Base-by-base conservation (phyloP, 2,329 filamentous ascomycete genomes). In the Aspergillus proliferans region DNA sequence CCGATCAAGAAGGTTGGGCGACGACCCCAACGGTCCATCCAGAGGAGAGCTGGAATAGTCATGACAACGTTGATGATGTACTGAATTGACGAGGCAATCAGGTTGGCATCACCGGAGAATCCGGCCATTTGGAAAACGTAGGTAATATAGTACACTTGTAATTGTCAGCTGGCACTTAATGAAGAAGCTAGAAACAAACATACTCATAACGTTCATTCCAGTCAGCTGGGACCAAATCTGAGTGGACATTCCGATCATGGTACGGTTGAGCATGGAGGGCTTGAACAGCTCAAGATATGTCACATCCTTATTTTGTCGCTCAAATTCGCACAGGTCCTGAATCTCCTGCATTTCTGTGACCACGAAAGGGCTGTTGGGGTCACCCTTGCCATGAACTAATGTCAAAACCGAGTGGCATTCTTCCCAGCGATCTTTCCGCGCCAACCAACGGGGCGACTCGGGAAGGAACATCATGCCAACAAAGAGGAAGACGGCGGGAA, bases 21-120 rank as follows among this genome's bases (percentile, higher is more conserved):
- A 54, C 87, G 86, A 43, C 88, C 88, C 82, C 85, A 88, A 48
- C 77, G 75, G 58, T 93, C 87, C 58, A 91, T 79, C 72, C 75
- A 91, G 49, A 91, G 69, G 21, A 92, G 76, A 1, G 87, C 87
- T 0, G 86, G 85, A 3, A 91, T 65, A 0, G 88, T 92, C 83
- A 88, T 87, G 46, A 84, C 52, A 1, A 92, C 87, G 65, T 91
- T 91, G 73, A 92, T 88, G 58, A 90, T 76, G 64, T 87, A 88
- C 61, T 87, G 82, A 53, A 88, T 87, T 8, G 80, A 82, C 15
- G 82, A 85, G 6, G 85, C 78, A 41, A 87, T 67, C 7, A 88
- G 76, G 34, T 82, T 78, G 47, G 75, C 76, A 56, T 80, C 74
- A 3, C 76, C 77, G 1, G 67, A 71, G n/a, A 85, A 72, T 8